phyloP scores from a whole-genome alignment of 2,329 filamentous ascomycete species.

The Claviceps pusilla region DNA sequence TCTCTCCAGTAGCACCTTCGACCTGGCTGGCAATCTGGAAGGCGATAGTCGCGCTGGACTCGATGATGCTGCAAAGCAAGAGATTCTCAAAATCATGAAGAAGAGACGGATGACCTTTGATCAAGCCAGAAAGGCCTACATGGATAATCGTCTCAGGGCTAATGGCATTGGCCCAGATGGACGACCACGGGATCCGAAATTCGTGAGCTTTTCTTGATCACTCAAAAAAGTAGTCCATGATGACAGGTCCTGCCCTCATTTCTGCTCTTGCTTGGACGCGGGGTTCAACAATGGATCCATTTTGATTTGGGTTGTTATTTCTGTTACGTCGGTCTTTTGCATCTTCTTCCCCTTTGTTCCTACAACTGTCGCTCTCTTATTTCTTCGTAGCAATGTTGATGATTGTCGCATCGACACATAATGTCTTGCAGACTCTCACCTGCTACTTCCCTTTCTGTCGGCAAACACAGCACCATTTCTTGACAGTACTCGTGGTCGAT shows the following conservation, averaged over 20 bases:
- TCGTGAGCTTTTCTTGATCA: conserved; percentile 60
- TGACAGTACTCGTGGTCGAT: not conserved
- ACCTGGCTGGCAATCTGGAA: conserved; percentile 65
- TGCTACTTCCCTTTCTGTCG: not conserved
- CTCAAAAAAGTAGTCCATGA: not conserved
- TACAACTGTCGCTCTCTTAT: not conserved
- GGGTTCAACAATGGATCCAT: not conserved
- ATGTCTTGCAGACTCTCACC: not conserved
- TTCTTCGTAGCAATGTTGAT: not conserved
- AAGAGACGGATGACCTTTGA: conserved; percentile 69
- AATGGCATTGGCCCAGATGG: conserved; percentile 85
- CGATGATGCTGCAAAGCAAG: conserved; percentile 63
- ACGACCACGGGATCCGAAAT: conserved; percentile 78
- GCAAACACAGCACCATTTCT: not conserved
- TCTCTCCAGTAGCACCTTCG: conserved; percentile 68
- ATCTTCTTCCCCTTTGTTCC: not conserved
- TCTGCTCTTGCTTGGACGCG: not conserved
- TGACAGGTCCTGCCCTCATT: not conserved
- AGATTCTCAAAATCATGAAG: conserved; percentile 87
- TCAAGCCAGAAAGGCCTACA: conserved; percentile 74
- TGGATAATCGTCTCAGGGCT: conserved; percentile 70
- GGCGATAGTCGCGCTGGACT: conserved; percentile 70
- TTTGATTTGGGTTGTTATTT: not conserved
- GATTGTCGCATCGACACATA: not conserved
- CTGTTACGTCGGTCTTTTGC: not conserved